A percentile compares a stretch with the other conserved stretches of the same genome.
phyloP scores from a whole-genome alignment of 106 monocot species.

The Dioscorea alata region DNA sequence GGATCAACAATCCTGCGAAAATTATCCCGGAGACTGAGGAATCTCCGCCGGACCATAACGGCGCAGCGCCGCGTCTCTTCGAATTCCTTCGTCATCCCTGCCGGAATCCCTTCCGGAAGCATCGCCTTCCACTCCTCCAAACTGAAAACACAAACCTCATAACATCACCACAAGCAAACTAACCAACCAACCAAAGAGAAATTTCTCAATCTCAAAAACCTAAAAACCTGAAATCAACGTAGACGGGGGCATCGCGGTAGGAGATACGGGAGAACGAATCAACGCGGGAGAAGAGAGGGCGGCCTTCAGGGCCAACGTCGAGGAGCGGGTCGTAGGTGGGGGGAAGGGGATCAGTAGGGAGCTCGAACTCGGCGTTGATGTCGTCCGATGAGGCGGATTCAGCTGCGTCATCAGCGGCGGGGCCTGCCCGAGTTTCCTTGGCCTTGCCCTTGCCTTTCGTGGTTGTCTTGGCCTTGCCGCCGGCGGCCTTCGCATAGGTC shows the following conservation, averaged over 20 bases:
- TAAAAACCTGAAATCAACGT: not conserved
- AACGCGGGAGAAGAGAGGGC: slow-evolving; percentile 61
- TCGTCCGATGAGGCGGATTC: slow-evolving; percentile 20
- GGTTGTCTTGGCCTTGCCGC: not conserved
- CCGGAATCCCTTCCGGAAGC: slow-evolving; percentile 82
- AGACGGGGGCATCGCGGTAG: not conserved
- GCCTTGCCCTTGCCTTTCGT: slow-evolving; percentile 13
- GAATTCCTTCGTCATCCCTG: slow-evolving; percentile 87
- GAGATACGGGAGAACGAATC: slow-evolving; percentile 46
- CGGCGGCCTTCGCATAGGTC: not conserved
- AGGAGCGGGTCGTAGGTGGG: slow-evolving; percentile 54
- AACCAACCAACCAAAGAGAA: not conserved
- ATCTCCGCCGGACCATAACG: slow-evolving; percentile 85
- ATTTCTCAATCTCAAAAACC: too few relatives aligned
- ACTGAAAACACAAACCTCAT: slow-evolving; percentile 9
- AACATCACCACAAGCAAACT: not conserved
- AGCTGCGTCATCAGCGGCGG: slow-evolving; percentile 15
- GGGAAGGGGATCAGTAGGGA: slow-evolving; percentile 60
- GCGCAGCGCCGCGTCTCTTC: slow-evolving; percentile 87
- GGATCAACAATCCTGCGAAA: slow-evolving; percentile 13
- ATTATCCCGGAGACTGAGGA: slow-evolving; percentile 86
- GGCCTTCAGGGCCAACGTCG: slow-evolving; percentile 75
- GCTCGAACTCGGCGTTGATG: slow-evolving; percentile 39
- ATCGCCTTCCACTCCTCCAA: slow-evolving; percentile 88
- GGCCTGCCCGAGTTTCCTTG: slow-evolving; percentile 29